Conservation (phyloP, 805 yeast species). For the Starmerella riodocensis region DNA sequence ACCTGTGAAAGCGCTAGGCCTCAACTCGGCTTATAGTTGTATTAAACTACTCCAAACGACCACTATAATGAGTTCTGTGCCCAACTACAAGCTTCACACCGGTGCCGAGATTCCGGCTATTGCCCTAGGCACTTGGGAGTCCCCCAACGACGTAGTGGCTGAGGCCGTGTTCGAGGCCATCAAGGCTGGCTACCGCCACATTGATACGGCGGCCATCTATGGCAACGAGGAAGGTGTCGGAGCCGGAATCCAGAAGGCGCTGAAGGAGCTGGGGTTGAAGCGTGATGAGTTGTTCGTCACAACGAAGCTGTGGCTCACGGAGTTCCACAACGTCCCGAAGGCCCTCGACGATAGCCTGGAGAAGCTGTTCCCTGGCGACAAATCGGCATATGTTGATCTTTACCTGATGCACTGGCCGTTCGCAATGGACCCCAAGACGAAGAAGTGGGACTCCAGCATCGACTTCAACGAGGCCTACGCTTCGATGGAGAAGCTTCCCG, state of each 20-base stretch:
- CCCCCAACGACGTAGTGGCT: constrained; percentile 34
- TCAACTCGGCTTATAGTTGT: too few relatives aligned
- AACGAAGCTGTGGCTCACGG: constrained; percentile 45
- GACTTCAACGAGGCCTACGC: constrained; percentile 47
- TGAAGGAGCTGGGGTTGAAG: constrained; percentile 27
- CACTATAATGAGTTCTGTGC: constrained; percentile 10
- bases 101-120: constrained; percentile 52
- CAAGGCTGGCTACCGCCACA: constrained; percentile 53
- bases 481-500: constrained; percentile 45
- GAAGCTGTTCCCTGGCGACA: constrained; percentile 29
- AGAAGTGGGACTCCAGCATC: constrained; percentile 18
- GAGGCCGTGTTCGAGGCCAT: constrained; percentile 48
- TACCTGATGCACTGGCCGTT: constrained; percentile 60
- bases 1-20: too few relatives aligned
- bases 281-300: constrained; percentile 46
- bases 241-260: constrained; percentile 29
- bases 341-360: constrained; percentile 41
- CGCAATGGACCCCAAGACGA: constrained; percentile 25
- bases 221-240: constrained; percentile 60
- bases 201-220: constrained; percentile 64
- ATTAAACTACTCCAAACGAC: too few relatives aligned
- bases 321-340: constrained; percentile 30
- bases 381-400: constrained; percentile 50
- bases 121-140: constrained; percentile 56
- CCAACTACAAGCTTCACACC: constrained; percentile 38